Evolutionary conservation across 345 rosid species (phyloP).

Genomic region (Bruguiera gymnorhiza): DNA sequence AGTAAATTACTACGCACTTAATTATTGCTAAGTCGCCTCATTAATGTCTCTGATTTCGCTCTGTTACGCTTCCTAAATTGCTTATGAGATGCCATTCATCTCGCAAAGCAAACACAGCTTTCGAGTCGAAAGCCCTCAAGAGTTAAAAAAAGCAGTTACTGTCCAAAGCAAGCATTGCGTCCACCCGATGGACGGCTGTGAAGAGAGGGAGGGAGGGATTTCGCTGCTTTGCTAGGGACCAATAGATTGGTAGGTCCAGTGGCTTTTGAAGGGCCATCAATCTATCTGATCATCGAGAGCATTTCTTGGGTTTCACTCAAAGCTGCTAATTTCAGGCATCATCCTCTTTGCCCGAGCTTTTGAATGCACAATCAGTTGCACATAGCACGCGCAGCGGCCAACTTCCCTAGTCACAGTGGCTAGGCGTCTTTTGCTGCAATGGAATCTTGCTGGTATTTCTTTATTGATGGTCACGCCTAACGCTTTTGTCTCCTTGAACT

Average conservation of each 20-base stretch:
- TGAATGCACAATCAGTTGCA: constrained; percentile 2
- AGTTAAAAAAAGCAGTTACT: no score
- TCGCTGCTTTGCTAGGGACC: background rate
- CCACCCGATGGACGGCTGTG: no score
- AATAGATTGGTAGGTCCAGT: background rate
- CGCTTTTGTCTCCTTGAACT: background rate
- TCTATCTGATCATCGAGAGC: background rate
- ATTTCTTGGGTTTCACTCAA: constrained; percentile 25
- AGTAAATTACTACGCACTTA: no score
- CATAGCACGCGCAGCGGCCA: constrained; percentile 7
- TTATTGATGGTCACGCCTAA: background rate
- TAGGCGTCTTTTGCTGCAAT: background rate
- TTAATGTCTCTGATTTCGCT: no score
- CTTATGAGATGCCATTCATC: no score
- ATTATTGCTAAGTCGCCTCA: no score
- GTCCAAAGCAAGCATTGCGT: no score
- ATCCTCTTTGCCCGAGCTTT: background rate
- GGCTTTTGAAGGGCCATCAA: background rate
- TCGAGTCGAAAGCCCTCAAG: no score
- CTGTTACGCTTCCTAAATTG: no score
- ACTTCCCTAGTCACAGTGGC: background rate
- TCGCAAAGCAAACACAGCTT: no score
- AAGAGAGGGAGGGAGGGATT: no score
- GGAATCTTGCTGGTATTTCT: background rate
- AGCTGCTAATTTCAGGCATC: constrained; percentile 5